Base-by-base conservation (phyloP, 2,329 filamentous ascomycete genomes). In the Aphanoascus verrucosus region DNA sequence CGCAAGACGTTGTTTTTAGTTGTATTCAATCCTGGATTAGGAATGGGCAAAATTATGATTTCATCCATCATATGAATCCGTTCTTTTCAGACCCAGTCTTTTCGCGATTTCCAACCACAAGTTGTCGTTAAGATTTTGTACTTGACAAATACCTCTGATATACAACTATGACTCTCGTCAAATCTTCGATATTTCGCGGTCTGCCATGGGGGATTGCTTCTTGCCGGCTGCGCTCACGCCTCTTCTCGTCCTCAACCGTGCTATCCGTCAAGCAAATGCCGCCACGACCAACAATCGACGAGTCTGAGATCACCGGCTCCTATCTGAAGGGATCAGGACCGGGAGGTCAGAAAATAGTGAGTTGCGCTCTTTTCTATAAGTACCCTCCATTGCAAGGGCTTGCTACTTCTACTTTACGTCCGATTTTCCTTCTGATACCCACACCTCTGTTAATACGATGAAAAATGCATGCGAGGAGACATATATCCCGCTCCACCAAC, bases 271-370 rank as follows among this genome's bases (percentile, higher is more conserved):
- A 85, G 65, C 78, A 79, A 52, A 75, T 94, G 64, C 90, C 91
- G 1, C 84, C 88, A 5, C 82, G 89, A 3, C 84, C 85, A 12
- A 79, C 82, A 11, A 80, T 93, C 17, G 77, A 83, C 11, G 89
- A 95, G 60, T 73, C 77, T 15, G 89, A 96, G 50, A 82, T 97
- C 60, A 82, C 84, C 54, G 87, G 96, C 64, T 79, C 78, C 41
- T 97, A 94, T 71, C 77, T 98, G 56, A 94, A 93, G 67, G 93
- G 93, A 62, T 86, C 82, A 61, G 93, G 93, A 1, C 91, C 93
- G 0, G 93, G 93, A 20, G 93, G 93, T 0, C 93, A 98, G 67
- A 96, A 96, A 68, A 97, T 97, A 72, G 85, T 88, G 70, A 52
- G 74, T 67, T 11, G 14, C 35, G 54, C 19, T 49, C 20, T 23